Evolutionary conservation across 805 yeast genomes (phyloP).

Genomic region (Suhomyces faveliae): DNA sequence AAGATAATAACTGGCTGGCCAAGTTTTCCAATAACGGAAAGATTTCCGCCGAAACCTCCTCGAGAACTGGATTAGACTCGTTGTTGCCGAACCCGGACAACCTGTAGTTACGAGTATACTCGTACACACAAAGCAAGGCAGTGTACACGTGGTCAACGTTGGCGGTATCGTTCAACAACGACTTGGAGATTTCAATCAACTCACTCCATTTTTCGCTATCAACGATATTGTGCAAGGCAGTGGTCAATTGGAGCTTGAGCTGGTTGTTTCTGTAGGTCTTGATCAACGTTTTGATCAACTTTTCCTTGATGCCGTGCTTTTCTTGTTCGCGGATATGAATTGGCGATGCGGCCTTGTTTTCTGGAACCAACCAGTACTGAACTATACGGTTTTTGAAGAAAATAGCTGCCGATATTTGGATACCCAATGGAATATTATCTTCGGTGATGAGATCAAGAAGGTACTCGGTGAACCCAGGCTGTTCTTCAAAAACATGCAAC

Average conservation of each 20-base stretch:
- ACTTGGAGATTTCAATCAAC: conserved; percentile 42
- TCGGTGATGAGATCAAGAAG: conserved; percentile 51
- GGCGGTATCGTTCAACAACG: conserved; percentile 37
- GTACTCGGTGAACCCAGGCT: conserved; percentile 57
- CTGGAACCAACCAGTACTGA: conserved; percentile 39
- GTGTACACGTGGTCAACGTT: conserved; percentile 37
- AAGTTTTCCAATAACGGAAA: conserved; percentile 39
- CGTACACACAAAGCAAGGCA: conserved; percentile 40
- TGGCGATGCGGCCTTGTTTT: conserved; percentile 23
- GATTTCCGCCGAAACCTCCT: conserved; percentile 32
- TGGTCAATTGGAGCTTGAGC: conserved; percentile 56
- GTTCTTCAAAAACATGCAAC: conserved; percentile 50
- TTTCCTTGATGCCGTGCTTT: conserved; percentile 35
- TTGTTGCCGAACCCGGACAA: conserved; percentile 46
- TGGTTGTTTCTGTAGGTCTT: conserved; percentile 32
- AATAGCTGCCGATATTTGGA: conserved; percentile 43
- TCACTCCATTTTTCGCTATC: conserved; percentile 47
- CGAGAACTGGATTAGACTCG: conserved; percentile 37
- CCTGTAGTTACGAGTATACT: conserved; percentile 41
- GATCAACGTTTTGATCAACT: conserved; percentile 42
- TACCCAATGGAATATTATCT: conserved; percentile 40
- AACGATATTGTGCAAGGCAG: conserved; percentile 55
- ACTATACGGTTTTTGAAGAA: conserved; percentile 43
- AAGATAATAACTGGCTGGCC: conserved; percentile 25
- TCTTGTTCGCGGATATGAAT: conserved; percentile 31